Evolutionary conservation across 768 basidiomycete species (phyloP).

Genomic region (Serendipita indica): DNA sequence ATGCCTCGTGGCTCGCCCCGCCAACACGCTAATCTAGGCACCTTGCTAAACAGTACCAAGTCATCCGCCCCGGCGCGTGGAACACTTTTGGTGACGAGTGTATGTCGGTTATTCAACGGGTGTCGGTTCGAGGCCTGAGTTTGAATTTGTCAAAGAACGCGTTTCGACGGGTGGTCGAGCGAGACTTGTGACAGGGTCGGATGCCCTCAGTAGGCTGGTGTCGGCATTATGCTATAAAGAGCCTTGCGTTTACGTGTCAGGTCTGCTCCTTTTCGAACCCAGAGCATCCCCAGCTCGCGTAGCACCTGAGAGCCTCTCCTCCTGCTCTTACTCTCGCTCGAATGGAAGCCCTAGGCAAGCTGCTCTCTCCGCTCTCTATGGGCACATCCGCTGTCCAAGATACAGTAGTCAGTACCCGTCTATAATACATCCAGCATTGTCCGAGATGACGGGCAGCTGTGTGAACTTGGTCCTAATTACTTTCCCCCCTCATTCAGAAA

Average conservation of each 20-base stretch:
- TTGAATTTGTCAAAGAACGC: too few relatives aligned
- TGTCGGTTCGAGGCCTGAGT: too few relatives aligned
- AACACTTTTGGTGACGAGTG: too few relatives aligned
- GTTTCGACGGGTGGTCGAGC: too few relatives aligned
- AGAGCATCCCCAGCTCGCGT: neutral
- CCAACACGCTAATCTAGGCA: too few relatives aligned
- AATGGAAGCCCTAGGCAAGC: slow-evolving; percentile 59
- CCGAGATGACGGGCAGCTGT: too few relatives aligned
- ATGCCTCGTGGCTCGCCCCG: too few relatives aligned
- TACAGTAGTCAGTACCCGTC: slow-evolving; percentile 41
- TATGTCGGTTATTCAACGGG: too few relatives aligned
- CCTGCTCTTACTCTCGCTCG: neutral
- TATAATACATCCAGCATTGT: neutral
- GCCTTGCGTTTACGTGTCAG: too few relatives aligned
- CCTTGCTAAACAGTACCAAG: too few relatives aligned
- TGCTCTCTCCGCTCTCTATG: slow-evolving; percentile 57
- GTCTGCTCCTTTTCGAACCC: neutral
- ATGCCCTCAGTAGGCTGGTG: neutral
- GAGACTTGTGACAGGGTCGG: neutral
- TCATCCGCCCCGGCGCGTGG: too few relatives aligned
- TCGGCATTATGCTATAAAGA: too few relatives aligned
- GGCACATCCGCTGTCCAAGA: slow-evolving; percentile 60
- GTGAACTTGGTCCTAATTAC: neutral
- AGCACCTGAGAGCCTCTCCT: neutral
- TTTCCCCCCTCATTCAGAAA: slow-evolving; percentile 37